A percentile compares a stretch with the other conserved stretches of the same genome.
Evolutionary conservation across 73 alveolate species (phyloP).

Genomic region (Paramecium tetraurelia): DNA sequence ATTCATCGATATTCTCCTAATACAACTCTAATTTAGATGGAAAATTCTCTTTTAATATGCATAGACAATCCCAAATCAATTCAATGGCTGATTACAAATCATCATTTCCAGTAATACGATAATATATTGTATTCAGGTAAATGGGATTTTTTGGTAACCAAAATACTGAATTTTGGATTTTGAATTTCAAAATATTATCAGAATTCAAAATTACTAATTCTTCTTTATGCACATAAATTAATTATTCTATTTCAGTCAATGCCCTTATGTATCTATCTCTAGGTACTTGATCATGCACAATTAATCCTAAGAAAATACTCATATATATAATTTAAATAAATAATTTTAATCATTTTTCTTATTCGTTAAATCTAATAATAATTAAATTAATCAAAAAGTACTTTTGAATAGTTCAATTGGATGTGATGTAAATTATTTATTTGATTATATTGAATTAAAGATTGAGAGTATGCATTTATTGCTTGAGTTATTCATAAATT

Average conservation of each 20-base stretch:
- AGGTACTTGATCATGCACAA: background rate
- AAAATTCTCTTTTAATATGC: constrained; percentile 51
- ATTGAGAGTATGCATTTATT: background rate
- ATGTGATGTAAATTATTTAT: no score
- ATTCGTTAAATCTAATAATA: background rate
- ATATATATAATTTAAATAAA: background rate
- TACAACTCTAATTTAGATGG: constrained; percentile 51
- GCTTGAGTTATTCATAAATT: background rate
- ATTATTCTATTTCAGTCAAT: constrained; percentile 11
- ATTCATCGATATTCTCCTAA: constrained; percentile 49
- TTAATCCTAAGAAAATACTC: background rate
- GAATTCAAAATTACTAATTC: background rate
- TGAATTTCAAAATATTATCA: constrained; percentile 19
- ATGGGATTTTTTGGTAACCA: constrained; percentile 34
- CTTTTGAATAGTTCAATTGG: no score
- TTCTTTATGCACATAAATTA: constrained; percentile 5
- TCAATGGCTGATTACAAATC: constrained; percentile 17
- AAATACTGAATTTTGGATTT: background rate
- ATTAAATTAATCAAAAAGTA: background rate
- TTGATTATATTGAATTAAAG: background rate
- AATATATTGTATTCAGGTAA: background rate
- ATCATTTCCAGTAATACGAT: background rate
- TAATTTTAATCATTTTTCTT: background rate
- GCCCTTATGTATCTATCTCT: constrained; percentile 7
- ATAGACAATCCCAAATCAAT: constrained; percentile 54